Percentiles rank a stretch among this genome's conserved stretches.
Evolutionary conservation across 2,329 filamentous ascomycete species (phyloP).

Genomic region (Diplodia sapinea): DNA sequence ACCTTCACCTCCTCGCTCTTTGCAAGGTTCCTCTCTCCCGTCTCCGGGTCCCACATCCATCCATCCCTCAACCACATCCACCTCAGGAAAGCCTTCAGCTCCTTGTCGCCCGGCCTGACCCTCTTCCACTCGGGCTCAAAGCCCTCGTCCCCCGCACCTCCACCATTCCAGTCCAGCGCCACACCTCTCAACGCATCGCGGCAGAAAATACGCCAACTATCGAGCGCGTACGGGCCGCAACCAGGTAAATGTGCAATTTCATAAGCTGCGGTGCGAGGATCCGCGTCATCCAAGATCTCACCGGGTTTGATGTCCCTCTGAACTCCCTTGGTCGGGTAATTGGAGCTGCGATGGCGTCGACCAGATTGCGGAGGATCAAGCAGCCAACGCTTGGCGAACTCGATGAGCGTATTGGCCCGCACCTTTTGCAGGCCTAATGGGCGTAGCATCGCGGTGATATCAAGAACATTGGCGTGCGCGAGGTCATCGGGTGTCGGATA

Average conservation of each 20-base stretch:
- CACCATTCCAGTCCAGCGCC: conserved; percentile 70
- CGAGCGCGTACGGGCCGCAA: conserved; percentile 74
- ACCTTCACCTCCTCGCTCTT: conserved; percentile 46
- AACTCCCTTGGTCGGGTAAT: conserved; percentile 44
- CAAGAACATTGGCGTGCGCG: conserved; percentile 45
- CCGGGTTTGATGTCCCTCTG: conserved; percentile 51
- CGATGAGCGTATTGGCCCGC: conserved; percentile 71
- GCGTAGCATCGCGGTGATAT: conserved; percentile 37
- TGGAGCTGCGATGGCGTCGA: conserved; percentile 61
- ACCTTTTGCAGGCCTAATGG: conserved; percentile 41
- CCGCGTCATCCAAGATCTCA: conserved; percentile 51
- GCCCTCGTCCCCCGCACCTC: conserved; percentile 42
- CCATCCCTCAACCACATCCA: conserved; percentile 95
- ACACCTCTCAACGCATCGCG: conserved; percentile 75
- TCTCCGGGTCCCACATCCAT: conserved; percentile 77
- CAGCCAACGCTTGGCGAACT: conserved; percentile 73
- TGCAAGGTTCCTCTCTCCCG: conserved; percentile 66
- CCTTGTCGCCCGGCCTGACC: conserved; percentile 82
- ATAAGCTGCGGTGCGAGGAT: conserved; percentile 64
- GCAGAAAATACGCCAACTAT: conserved; percentile 94
- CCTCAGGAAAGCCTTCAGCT: conserved; percentile 80
- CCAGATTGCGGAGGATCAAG: conserved; percentile 65
- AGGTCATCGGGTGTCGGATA: conserved; percentile 73
- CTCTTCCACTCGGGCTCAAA: conserved; percentile 92
- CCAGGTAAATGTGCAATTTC: conserved; percentile 87